Percentiles rank a stretch among this genome's conserved stretches.
Conservation (phyloP, 176 grass and related monocot species). For the Puccinellia tenuiflora region DNA sequence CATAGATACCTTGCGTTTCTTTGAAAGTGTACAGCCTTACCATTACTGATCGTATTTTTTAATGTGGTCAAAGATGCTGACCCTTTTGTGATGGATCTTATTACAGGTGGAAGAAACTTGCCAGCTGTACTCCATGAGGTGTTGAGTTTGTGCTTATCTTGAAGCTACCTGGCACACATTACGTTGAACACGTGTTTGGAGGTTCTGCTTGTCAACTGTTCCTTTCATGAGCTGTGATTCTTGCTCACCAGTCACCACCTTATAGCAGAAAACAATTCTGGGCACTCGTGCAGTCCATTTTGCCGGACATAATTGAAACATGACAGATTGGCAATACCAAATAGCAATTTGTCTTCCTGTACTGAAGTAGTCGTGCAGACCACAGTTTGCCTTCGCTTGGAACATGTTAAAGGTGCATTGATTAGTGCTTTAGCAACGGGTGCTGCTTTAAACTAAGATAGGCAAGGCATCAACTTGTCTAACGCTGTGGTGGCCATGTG, state of each 20-base stretch:
- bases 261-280: background rate
- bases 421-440: background rate
- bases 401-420: background rate
- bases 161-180: background rate
- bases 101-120: background rate
- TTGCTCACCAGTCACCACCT: background rate
- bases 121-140: background rate
- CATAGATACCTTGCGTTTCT: background rate
- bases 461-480: background rate
- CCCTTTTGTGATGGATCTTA: slow-evolving; percentile 8
- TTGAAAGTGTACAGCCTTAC: background rate
- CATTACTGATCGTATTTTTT: background rate
- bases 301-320: background rate
- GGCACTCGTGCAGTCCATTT: background rate
- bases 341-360: background rate
- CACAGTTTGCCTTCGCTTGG: background rate
- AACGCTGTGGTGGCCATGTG: background rate
- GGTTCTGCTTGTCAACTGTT: background rate
- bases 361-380: background rate
- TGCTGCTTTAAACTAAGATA: background rate
- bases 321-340: background rate
- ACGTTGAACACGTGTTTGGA: background rate
- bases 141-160: slow-evolving; percentile 19
- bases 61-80: background rate
- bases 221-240: background rate